Base-by-base conservation (phyloP, 352 stramenopile genomes). In the Bremia lactucae region DNA sequence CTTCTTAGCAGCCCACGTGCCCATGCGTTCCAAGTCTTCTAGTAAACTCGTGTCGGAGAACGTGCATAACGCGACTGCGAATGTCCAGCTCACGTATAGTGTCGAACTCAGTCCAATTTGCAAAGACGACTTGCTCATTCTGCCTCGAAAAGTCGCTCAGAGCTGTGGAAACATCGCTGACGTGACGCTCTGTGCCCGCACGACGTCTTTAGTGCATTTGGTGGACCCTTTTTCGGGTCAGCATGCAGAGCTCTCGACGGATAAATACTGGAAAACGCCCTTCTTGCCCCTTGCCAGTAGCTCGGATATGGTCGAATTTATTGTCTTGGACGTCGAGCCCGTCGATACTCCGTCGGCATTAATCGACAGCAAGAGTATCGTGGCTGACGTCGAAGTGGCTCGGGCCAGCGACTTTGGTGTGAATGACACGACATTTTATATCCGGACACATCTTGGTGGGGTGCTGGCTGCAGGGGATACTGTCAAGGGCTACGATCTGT, bases 41-140 rank as follows among this genome's bases (percentile, higher is more conserved):
- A 77, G 55, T 42, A 88, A 88, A 52, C 63, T 89, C 46, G 64
- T 91, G 20, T 85, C 71, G 3, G 69, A 84, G 56, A 76, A 91
- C 40, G 49, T 75, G 29, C 65, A 68, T 35, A 72, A 85, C 40
- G 51, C 57, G 31, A 83, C 68, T 0, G 67, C 67, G 42, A 85
- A 87, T 36, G 46, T 83, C 16, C 69, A 88, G 52, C 63, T 68
- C 10, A 83, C 73, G 15, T 83, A 71, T 49, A 72, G 66, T 38
- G 67, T 86, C 29, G 73, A 91, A 45, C 38, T 91, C 3, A 72
- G 62, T 36, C 76, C 76, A 0, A 65, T 91, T 18, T 86, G 67
- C 57, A 85, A 85, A 44, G 69, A 87, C 54, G 79, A 91, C 42
- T 42, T 91, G 39, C 40, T 91, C 0, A 19, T 84, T 0, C 35